phyloP scores from a whole-genome alignment of 441 rosid species.

The Eutrema salsugineum region DNA sequence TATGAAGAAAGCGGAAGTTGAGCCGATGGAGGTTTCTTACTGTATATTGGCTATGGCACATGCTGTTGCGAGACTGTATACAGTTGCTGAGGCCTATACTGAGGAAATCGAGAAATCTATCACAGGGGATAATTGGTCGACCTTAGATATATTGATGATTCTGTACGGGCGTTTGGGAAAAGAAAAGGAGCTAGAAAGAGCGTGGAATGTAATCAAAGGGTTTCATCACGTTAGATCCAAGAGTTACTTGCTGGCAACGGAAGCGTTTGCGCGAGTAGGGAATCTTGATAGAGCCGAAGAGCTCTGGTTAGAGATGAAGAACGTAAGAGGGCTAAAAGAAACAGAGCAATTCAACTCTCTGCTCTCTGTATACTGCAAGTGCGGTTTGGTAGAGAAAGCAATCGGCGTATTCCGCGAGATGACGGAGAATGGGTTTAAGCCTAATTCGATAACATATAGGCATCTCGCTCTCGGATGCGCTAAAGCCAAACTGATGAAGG shows the following conservation, averaged over 20 bases:
- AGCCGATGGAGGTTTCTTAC: constrained; percentile 78
- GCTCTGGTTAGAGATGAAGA: constrained; percentile 73
- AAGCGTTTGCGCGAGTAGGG: constrained; percentile 69
- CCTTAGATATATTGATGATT: constrained; percentile 71
- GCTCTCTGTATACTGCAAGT: constrained; percentile 63
- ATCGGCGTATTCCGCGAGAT: constrained; percentile 59
- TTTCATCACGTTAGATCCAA: constrained; percentile 56
- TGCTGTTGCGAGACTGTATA: constrained; percentile 77
- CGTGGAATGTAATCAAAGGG: constrained; percentile 53
- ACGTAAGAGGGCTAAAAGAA: constrained; percentile 44
- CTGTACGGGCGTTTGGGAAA: constrained; percentile 66
- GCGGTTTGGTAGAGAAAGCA: constrained; percentile 61
- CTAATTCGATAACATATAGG: constrained; percentile 75
- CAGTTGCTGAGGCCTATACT: constrained; percentile 69
- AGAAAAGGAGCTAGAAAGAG: constrained; percentile 56
- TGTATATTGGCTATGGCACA: constrained; percentile 83
- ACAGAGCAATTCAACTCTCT: constrained; percentile 74
- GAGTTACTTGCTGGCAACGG: constrained; percentile 65
- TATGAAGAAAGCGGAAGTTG: constrained; percentile 60
- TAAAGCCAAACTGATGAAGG: constrained; percentile 53
- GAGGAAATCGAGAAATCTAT: constrained; percentile 68
- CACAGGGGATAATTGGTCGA: constrained; percentile 82
- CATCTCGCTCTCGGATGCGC: constrained; percentile 88
- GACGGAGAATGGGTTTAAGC: constrained; percentile 46
- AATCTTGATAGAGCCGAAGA: constrained; percentile 60